Evolutionary conservation across 345 rosid species (phyloP).

Genomic region (Lepidium aucheri): DNA sequence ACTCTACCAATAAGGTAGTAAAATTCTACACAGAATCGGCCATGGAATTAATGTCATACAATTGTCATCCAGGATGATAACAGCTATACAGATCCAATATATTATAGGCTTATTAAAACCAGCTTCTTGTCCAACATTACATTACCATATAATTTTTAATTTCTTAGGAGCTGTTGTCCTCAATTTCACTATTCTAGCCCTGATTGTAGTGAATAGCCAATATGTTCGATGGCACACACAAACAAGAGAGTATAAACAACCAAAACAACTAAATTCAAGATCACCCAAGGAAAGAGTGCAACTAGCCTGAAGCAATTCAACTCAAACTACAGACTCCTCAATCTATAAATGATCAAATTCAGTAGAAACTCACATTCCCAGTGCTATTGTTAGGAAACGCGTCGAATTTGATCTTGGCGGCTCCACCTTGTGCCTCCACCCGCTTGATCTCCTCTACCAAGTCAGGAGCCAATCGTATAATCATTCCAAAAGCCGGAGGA

Average conservation of each 20-base stretch:
- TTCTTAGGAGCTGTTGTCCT: neutral
- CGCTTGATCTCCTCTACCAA: conserved; percentile 86
- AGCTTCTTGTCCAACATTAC: neutral
- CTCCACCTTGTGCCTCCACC: conserved; percentile 60
- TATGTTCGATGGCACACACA: neutral
- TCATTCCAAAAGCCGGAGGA: conserved; percentile 65
- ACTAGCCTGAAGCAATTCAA: conserved; percentile 5
- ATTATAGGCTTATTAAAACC: neutral
- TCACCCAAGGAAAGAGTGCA: neutral
- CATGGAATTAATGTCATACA: conserved; percentile 3
- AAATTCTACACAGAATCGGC: neutral
- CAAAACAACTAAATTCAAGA: conserved; percentile 7
- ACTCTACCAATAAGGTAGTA: conserved; percentile 12
- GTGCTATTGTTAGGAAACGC: conserved; percentile 44
- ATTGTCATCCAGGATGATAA: neutral
- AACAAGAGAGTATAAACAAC: neutral
- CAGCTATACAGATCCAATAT: neutral
- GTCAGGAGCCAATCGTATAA: conserved; percentile 69
- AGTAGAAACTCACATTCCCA: conserved; percentile 66
- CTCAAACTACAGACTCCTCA: neutral
- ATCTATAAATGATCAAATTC: neutral
- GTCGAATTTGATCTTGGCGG: conserved; percentile 86
- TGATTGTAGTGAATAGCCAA: neutral
- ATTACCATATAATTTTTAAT: neutral
- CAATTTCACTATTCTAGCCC: conserved; percentile 7